Conservation (phyloP, 805 yeast genomes). For the Lipomyces spencermartinsiae region DNA sequence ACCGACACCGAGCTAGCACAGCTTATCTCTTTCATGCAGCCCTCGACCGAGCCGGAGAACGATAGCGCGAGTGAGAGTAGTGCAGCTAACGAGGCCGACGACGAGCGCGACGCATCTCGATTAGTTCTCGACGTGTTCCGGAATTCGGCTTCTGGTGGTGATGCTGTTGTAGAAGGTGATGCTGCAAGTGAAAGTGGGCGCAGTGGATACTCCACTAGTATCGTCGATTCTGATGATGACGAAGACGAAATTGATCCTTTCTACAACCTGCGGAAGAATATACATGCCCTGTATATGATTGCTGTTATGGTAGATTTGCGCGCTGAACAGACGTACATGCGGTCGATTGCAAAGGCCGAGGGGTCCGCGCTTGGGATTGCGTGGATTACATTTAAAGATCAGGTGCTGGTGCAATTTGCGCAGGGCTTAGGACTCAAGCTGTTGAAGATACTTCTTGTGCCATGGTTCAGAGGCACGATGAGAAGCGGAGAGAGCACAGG, state of each 20-base stretch:
- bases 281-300: constrained; percentile 13
- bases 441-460: constrained; percentile 8
- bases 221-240: constrained; percentile 16
- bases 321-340: constrained; percentile 27
- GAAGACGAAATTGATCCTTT: constrained; percentile 7
- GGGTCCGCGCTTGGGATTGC: constrained; percentile 25
- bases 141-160: neutral
- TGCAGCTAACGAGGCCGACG: neutral
- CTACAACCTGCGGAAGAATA: constrained; percentile 6
- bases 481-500: constrained; percentile 24
- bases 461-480: constrained; percentile 22
- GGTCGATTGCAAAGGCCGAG: constrained; percentile 26
- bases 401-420: constrained; percentile 32
- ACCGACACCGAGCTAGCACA: neutral
- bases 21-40: neutral
- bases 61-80: neutral
- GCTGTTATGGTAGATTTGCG: constrained; percentile 33
- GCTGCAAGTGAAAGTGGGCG: neutral
- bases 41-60: neutral
- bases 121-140: neutral
- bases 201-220: neutral
- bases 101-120: neutral
- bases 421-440: constrained; percentile 36
- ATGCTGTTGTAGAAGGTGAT: neutral
- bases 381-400: constrained; percentile 35